Percentiles rank a stretch among this genome's conserved stretches.
Conservation (phyloP, 805 yeast genomes). For the Dipodascus albidus region DNA sequence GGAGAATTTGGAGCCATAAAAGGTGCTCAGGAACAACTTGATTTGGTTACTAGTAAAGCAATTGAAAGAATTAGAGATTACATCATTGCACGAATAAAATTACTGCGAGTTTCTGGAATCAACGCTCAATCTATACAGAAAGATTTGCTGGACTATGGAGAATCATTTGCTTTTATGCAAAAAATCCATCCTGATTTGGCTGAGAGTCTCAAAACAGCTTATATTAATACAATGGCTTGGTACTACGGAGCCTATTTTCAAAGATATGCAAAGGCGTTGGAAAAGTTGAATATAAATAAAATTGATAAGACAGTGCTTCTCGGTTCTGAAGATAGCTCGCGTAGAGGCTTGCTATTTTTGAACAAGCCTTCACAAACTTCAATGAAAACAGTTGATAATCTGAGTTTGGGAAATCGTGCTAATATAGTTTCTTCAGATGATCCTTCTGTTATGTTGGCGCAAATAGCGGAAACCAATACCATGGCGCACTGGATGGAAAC, state of each 20-base stretch:
- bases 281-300: conserved; percentile 42
- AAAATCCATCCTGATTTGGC: conserved; percentile 52
- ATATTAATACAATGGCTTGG: conserved; percentile 86
- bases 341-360: conserved; percentile 15
- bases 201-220: conserved; percentile 63
- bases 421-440: conserved; percentile 45
- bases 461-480: conserved; percentile 71
- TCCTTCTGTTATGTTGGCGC: conserved; percentile 63
- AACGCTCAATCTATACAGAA: conserved; percentile 70
- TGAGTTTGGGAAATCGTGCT: conserved; percentile 45
- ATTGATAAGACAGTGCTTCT: conserved; percentile 48
- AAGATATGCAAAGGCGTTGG: conserved; percentile 62
- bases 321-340: conserved; percentile 32
- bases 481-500: conserved; percentile 59
- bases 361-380: conserved; percentile 4
- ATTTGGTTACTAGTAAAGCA: conserved; percentile 46
- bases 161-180: conserved; percentile 46
- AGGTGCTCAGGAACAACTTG: conserved; percentile 27
- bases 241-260: conserved; percentile 73
- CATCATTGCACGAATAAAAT: conserved; percentile 52
- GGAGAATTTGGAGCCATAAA: conserved; percentile 11
- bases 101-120: conserved; percentile 49
- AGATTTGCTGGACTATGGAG: conserved; percentile 49
- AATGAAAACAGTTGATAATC: conserved; percentile 37
- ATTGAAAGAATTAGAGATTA: conserved; percentile 68